phyloP scores from a whole-genome alignment of 2,329 filamentous ascomycete species.

The Fusarium mangiferae region DNA sequence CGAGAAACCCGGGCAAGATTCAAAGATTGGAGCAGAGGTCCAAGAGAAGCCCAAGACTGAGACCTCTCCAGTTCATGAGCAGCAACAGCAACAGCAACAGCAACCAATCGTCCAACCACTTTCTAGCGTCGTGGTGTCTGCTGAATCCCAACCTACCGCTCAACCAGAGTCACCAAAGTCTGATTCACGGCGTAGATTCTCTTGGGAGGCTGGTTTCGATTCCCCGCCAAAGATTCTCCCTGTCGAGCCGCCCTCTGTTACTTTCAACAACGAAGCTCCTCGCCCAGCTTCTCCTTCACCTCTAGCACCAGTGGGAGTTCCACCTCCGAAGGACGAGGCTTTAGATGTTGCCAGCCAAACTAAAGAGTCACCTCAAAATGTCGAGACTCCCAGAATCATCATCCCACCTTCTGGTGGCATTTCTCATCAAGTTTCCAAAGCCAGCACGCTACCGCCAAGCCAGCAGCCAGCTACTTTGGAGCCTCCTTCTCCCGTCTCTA shows the following conservation, averaged over 20 bases:
- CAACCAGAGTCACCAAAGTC: constrained; percentile 5
- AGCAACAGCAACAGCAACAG: constrained; percentile 11
- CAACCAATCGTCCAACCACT: not conserved
- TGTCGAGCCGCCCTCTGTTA: constrained; percentile 10
- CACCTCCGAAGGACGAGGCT: constrained; percentile 20
- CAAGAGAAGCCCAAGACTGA: constrained; percentile 9
- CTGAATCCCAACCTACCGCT: constrained; percentile 7
- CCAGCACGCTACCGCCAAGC: constrained; percentile 31
- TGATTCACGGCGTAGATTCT: constrained; percentile 48
- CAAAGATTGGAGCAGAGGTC: not conserved
- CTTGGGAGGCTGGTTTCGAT: constrained; percentile 50
- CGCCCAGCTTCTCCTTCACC: constrained; percentile 21
- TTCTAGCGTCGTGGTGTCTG: not conserved
- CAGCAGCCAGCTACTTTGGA: constrained; percentile 47
- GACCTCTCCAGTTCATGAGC: not conserved
- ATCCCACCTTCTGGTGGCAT: constrained; percentile 35
- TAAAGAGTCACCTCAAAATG: constrained; percentile 24
- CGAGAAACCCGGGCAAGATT: constrained; percentile 20
- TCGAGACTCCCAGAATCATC: constrained; percentile 33
- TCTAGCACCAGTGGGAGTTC: constrained; percentile 15
- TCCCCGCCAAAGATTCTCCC: constrained; percentile 30
- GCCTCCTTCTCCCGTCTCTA: constrained; percentile 57
- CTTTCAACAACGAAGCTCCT: constrained; percentile 9
- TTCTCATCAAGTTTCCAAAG: constrained; percentile 42
- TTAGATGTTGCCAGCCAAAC: constrained; percentile 12